These are phyloP conservation scores for Talaromyces atroroseus DNA, from an alignment of 2,329 filamentous ascomycete species.

Conservation along the genomic window DNA sequence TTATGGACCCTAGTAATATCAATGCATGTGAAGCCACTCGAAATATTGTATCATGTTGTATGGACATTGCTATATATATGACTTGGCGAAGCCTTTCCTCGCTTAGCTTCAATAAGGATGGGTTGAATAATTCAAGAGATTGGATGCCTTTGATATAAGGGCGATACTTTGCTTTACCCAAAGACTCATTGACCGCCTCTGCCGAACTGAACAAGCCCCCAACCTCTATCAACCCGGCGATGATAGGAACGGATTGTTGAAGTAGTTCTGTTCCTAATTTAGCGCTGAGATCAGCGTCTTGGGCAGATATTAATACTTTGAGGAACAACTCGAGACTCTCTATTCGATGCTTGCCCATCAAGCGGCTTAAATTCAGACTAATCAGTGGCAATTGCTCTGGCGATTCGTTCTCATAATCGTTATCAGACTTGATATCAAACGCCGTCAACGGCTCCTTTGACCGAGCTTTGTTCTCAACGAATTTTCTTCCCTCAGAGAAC, in stretches of 20 bases:
- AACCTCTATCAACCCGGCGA: conserved; percentile 29
- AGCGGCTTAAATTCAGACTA: conserved; percentile 21
- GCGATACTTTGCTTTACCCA: conserved; percentile 23
- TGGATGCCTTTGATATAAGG: conserved; percentile 26
- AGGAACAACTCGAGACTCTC: conserved; percentile 32
- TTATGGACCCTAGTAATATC: conserved; percentile 32
- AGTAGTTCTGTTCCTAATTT: conserved; percentile 23
- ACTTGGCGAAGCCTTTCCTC: conserved; percentile 37
- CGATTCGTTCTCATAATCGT: conserved; percentile 1
- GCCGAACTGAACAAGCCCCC: conserved; percentile 32
- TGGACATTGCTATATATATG: conserved; percentile 31
- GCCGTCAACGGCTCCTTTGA: conserved; percentile 12
- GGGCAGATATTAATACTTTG: conserved; percentile 24
- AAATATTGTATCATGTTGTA: conserved; percentile 24
- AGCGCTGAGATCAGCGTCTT: conserved; percentile 16
- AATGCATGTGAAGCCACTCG: conserved; percentile 31
- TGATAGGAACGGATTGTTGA: conserved; percentile 24
- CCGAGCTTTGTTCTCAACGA: conserved; percentile 23
- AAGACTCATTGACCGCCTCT: conserved; percentile 18
- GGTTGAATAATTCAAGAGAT: conserved; percentile 21
- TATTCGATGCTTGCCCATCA: conserved; percentile 24
- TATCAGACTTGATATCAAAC: background rate
- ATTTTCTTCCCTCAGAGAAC: conserved; percentile 35
- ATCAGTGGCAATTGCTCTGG: conserved; percentile 23
- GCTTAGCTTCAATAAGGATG: conserved; percentile 25